A percentile compares a stretch with the other conserved stretches of the same genome.
These are phyloP conservation scores for Pythium rhizo-oryzae DNA, from an alignment of 352 stramenopile species.

Conservation along the genomic window DNA sequence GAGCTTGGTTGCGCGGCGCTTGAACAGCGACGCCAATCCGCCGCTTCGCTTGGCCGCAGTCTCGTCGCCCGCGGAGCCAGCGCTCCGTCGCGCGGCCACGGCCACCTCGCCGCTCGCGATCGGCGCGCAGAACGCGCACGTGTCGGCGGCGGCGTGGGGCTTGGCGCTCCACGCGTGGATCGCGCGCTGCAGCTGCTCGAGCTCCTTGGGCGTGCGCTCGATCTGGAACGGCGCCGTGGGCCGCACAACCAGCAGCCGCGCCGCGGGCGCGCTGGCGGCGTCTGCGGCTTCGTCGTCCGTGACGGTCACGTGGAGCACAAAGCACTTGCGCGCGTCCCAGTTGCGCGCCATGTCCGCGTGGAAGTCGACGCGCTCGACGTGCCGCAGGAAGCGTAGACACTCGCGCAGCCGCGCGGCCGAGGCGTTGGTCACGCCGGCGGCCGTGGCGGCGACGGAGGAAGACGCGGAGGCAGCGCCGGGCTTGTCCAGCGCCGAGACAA, in stretches of 20 bases:
- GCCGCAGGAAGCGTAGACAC: constrained; percentile 17
- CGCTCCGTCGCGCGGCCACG: neutral
- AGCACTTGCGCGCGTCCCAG: constrained; percentile 21
- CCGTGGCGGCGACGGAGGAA: neutral
- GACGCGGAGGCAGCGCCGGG: neutral
- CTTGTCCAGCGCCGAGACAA: constrained; percentile 21
- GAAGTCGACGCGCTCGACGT: constrained; percentile 25
- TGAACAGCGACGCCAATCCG: neutral
- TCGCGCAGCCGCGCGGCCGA: constrained; percentile 2
- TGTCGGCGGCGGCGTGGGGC: neutral
- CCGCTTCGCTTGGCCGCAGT: neutral
- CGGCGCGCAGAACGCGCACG: constrained; percentile 11
- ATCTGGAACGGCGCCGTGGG: constrained; percentile 15
- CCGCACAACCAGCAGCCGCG: constrained; percentile 2
- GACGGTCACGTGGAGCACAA: constrained; percentile 18
- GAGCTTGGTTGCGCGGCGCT: constrained; percentile 3
- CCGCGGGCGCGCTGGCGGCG: neutral
- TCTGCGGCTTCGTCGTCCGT: constrained; percentile 15
- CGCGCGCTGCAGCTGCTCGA: constrained; percentile 5
- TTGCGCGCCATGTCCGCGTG: constrained; percentile 2
- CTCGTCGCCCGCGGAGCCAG: neutral
- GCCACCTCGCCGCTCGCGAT: constrained; percentile 4
- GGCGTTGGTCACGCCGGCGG: neutral
- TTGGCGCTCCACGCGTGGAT: constrained; percentile 6
- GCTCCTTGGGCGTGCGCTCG: constrained; percentile 18